Evolutionary conservation across 352 stramenopile species (phyloP), one percentile per base, ranked within the genome.

Genomic region (Pythium myriotylum): DNA sequence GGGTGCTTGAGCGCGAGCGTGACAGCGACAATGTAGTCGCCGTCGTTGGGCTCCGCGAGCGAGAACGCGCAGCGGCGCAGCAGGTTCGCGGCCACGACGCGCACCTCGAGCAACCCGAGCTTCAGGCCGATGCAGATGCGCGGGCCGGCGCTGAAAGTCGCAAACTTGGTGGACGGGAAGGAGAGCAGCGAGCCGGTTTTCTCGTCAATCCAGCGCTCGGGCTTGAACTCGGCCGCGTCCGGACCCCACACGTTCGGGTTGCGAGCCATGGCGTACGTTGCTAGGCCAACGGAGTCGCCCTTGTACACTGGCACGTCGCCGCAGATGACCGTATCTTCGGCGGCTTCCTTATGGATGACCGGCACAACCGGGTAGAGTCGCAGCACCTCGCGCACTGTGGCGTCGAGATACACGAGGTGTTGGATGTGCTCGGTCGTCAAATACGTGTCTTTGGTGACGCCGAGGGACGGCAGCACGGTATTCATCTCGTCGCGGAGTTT

Each of bases 351-450:
- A 17, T 68, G 67, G 16, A 79, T 87, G 19, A 81, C 51, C 1
- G 86, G 84, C 7, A 90, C 61, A 19, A 76, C 26, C 33, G 86
- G 81, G 54, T 87, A 86, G 32, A 94, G 52, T 0, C 86, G 77
- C 39, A 94, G 54, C 13, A 72, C 84, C 58, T 95, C 86, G 4
- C 68, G 68, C 23, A 92, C 57, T 9, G 77, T 72, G 1, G 79
- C 84, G 17, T 86, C 71, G 19, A 91, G 42, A 49, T 90, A 95
- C 40, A 77, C 51, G 17, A 93, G 68, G 13, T 66, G 49, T 23
- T 80, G 67, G 22, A 88, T 54, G 26, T 90, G 60, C 3, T 89
- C 78, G 24, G 79, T 68, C 0, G 67, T 79, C 16, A 83, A 54
- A n/a, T 62, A 73, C 7, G 64, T 53, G 8, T 52, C 37, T 2